Evolutionary conservation across 2,329 filamentous ascomycete genomes (phyloP).

Genomic region (Fusarium brevicatenulatum): DNA sequence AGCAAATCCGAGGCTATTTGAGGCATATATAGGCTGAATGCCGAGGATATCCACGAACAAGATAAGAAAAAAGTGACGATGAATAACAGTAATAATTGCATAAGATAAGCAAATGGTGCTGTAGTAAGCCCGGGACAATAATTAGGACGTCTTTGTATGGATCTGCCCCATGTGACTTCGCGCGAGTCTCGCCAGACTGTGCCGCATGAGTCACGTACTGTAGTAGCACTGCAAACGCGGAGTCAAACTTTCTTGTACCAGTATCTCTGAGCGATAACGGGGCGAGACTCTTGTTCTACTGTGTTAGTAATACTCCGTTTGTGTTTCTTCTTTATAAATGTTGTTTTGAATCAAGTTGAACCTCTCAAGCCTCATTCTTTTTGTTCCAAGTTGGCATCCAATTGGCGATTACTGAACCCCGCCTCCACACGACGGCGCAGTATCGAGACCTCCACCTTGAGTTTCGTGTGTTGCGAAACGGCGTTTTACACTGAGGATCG

Average conservation of each 20-base stretch:
- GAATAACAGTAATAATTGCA: not conserved
- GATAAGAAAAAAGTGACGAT: not conserved
- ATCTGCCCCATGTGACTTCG: constrained; percentile 45
- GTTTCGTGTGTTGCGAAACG: not conserved
- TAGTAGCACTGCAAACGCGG: constrained; percentile 16
- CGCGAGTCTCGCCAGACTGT: constrained; percentile 42
- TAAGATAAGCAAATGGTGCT: constrained; percentile 5
- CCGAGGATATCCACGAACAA: not conserved
- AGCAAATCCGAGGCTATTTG: not conserved
- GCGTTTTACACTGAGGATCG: not conserved
- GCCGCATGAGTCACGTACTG: constrained; percentile 42
- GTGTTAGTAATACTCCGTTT: not conserved
- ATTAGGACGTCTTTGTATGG: not conserved
- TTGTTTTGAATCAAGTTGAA: not conserved
- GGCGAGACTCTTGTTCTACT: not conserved
- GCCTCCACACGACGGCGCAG: constrained; percentile 7
- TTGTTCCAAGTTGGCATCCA: not conserved
- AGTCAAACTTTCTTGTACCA: not conserved
- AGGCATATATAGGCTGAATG: not conserved
- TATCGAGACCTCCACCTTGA: constrained; percentile 6
- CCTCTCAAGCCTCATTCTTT: constrained; percentile 1
- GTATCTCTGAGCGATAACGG: constrained; percentile 26
- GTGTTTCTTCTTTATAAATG: constrained; percentile 4
- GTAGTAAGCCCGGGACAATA: constrained; percentile 20
- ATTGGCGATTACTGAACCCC: constrained; percentile 23